phyloP scores from a whole-genome alignment of 2,329 filamentous ascomycete species.

The Apiospora koreana region DNA sequence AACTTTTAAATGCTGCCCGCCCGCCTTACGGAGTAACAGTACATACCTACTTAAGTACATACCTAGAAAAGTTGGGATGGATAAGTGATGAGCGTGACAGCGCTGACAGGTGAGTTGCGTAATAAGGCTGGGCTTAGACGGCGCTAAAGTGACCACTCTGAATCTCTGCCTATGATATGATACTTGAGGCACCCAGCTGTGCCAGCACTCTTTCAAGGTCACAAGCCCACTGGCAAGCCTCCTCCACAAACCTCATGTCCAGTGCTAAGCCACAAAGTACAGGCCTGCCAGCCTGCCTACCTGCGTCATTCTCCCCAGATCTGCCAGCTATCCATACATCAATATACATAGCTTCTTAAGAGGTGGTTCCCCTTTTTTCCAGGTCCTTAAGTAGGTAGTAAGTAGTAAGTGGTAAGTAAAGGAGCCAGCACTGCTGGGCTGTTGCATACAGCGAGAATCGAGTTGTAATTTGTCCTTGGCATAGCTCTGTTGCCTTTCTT shows the following conservation, averaged over 20 bases:
- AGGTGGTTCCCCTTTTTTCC: background rate
- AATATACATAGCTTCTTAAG: too few species aligned
- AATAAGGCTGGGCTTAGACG: conserved; percentile 5
- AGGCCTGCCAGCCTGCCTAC: background rate
- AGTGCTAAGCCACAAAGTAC: conserved; percentile 1
- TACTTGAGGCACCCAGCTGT: too few species aligned
- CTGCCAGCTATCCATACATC: background rate
- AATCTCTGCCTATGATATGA: too few species aligned
- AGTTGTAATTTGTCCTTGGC: background rate
- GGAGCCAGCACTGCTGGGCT: too few species aligned
- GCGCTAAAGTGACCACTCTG: background rate
- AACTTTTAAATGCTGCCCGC: too few species aligned
- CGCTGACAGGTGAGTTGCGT: background rate
- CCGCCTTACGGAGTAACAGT: too few species aligned
- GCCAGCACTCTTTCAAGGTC: background rate
- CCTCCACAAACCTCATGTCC: background rate
- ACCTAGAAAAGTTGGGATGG: background rate
- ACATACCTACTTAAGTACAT: too few species aligned
- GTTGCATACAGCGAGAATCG: background rate
- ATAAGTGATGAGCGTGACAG: background rate
- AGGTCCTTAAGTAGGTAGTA: too few species aligned
- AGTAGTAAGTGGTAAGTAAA: too few species aligned
- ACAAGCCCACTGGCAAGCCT: too few species aligned
- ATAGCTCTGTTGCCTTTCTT: background rate
- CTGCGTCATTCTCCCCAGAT: conserved; percentile 6